These are phyloP conservation scores for Acacia concinna DNA, from an alignment of 331 rosid genomes.

Conservation along the genomic window DNA sequence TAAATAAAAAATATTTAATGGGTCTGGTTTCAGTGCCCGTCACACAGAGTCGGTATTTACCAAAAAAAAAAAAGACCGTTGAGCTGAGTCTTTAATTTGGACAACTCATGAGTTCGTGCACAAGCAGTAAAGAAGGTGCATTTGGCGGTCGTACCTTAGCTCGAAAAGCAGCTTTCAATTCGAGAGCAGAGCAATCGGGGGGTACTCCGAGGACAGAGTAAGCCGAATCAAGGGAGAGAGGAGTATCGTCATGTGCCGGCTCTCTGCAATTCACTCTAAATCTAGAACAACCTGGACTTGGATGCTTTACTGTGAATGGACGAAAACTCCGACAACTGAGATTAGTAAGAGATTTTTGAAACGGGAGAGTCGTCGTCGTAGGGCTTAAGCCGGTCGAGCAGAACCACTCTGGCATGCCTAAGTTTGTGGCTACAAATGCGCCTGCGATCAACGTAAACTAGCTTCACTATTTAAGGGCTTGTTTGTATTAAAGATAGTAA, in stretches of 20 bases:
- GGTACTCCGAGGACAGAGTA: slow-evolving; percentile 63
- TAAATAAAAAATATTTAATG: neutral
- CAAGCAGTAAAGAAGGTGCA: neutral
- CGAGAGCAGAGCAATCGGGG: slow-evolving; percentile 55
- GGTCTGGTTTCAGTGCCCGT: neutral
- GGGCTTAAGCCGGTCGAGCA: slow-evolving; percentile 28
- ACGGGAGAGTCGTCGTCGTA: slow-evolving; percentile 21
- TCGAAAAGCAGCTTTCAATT: slow-evolving; percentile 88
- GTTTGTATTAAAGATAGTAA: too few species aligned
- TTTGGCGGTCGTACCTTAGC: slow-evolving; percentile 47
- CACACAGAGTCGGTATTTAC: neutral
- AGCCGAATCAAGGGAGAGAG: slow-evolving; percentile 56
- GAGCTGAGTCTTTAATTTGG: neutral
- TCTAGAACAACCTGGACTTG: slow-evolving; percentile 11
- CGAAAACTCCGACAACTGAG: slow-evolving; percentile 9
- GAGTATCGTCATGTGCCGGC: slow-evolving; percentile 32
- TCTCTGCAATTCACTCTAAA: slow-evolving; percentile 36
- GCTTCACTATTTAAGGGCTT: too few species aligned
- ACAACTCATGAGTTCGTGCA: neutral
- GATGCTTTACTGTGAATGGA: slow-evolving; percentile 21
- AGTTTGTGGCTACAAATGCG: slow-evolving; percentile 1
- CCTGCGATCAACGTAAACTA: neutral
- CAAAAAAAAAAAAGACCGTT: neutral
- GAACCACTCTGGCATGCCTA: neutral
- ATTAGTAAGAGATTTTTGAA: slow-evolving; percentile 34